Evolutionary conservation across 1,284 basidiomycete genomes (phyloP).

Genomic region (Cryptococcus floricola): DNA sequence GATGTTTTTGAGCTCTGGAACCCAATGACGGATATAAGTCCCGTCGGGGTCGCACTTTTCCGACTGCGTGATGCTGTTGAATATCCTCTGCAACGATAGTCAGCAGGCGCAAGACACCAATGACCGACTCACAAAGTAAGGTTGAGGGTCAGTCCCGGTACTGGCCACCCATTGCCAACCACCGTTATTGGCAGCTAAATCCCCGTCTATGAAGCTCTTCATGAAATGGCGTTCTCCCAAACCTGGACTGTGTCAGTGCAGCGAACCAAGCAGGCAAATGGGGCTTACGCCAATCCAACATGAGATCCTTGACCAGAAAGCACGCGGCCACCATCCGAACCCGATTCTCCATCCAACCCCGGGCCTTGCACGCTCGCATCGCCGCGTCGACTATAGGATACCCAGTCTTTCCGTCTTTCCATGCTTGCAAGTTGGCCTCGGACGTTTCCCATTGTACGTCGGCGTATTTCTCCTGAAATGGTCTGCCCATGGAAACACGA

Average conservation of each 20-base stretch:
- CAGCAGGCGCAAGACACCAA: constrained; percentile 65
- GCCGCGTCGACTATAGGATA: constrained; percentile 87
- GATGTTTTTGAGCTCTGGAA: constrained; percentile 76
- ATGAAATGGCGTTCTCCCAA: constrained; percentile 67
- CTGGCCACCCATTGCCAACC: constrained; percentile 56
- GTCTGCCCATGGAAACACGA: constrained; percentile 62
- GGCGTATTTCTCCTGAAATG: constrained; percentile 68
- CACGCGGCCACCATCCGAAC: constrained; percentile 80
- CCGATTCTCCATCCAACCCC: constrained; percentile 79
- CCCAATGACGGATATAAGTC: constrained; percentile 79
- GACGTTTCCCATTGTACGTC: constrained; percentile 70
- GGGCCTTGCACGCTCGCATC: constrained; percentile 75
- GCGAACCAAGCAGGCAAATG: too few relatives aligned
- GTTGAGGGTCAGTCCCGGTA: constrained; percentile 68
- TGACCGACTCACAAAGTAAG: constrained; percentile 63
- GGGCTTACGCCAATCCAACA: constrained; percentile 84
- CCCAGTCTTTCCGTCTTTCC: constrained; percentile 83
- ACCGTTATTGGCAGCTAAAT: constrained; percentile 83
- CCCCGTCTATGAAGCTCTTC: constrained; percentile 80
- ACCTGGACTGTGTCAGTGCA: constrained; percentile 8
- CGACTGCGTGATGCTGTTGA: constrained; percentile 52
- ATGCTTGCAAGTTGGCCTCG: constrained; percentile 61
- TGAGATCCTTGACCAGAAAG: constrained; percentile 78
- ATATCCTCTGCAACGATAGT: constrained; percentile 43
- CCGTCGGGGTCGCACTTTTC: constrained; percentile 73